Evolutionary conservation across 2,329 filamentous ascomycete genomes (phyloP), one percentile per base, ranked within the genome.

Genomic region (Aspergillus quadricinctus): DNA sequence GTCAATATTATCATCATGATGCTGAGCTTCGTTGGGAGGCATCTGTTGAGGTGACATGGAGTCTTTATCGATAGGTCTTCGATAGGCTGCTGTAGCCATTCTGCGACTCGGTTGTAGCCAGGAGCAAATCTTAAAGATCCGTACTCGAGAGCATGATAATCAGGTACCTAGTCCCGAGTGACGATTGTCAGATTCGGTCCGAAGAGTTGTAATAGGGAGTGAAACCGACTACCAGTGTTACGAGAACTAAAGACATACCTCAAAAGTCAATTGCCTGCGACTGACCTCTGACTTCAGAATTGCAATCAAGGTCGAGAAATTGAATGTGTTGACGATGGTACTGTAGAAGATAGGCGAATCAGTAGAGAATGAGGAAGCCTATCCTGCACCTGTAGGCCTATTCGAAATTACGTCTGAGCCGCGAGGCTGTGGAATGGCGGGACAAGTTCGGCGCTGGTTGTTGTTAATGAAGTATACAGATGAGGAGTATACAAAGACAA

Each of bases 81-180:
- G 59, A 48, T 46, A 60, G 17, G 58, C 54, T 25, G 57, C 53
- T 49, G 58, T 59, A 23, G 61, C 58, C 65, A 67, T 68, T 11
- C 9, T 54, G 41, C 10, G 28, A 28, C 8, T 25, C 25, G 17
- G 25, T 48, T 14, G 17, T 21, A 41, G 6, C 2, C 25, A 45
- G 49, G 40, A 28, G 28, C 28, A 40, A 28, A 21, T 40, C 11
- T n/a, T 45, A 45, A 19, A 9, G 9, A 23, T 27, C 41, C n/a
- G n/a, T 43, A 43, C 41, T 23, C 25, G 28, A 48, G 28, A 27
- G 43, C n/a, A 48, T 27, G 23, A 10, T 28, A 27, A n/a, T 48
- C 8, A 25, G 23, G 23, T 49, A 41, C 48, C 25, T 46, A 21
- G 28, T 14, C 9, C 8, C 17, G 5, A 14, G 17, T 27, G 14